Conservation (phyloP, 169 alveolate genomes). For the Eimeria maxima region DNA sequence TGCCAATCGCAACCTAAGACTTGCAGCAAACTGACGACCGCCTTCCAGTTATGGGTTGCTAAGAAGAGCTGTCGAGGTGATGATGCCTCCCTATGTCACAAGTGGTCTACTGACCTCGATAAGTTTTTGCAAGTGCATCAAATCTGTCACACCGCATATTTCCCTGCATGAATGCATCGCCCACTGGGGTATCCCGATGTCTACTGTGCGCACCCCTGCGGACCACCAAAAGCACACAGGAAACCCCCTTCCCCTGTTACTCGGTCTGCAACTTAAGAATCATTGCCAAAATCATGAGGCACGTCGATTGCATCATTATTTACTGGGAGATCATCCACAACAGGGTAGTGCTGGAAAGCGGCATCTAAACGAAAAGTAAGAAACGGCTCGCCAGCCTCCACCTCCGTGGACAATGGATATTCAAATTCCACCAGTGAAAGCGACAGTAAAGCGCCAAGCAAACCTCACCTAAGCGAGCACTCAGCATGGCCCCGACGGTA, state of each 20-base stretch:
- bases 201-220: constrained; percentile 93
- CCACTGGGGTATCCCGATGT: constrained; percentile 96
- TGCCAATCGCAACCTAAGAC: not conserved
- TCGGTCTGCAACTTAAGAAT: not conserved
- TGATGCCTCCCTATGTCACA: not conserved
- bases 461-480: constrained; percentile 93
- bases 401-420: not conserved
- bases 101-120: constrained; percentile 45
- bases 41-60: not conserved
- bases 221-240: constrained; percentile 2
- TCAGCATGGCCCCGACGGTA: constrained; percentile 97
- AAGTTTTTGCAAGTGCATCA: constrained; percentile 56
- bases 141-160: constrained; percentile 82
- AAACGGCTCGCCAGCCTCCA: not conserved
- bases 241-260: not conserved
- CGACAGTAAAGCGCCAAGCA: not conserved
- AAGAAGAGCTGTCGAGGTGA: not conserved
- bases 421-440: not conserved
- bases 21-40: not conserved
- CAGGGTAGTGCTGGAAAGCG: not conserved
- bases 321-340: not conserved
- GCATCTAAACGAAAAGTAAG: not conserved
- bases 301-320: not conserved
- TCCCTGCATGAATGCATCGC: constrained; percentile 98
- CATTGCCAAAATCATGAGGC: not conserved